These are phyloP conservation scores for Amborella trichopoda DNA, from an alignment of 164 flowering plant genomes.

Conservation along the genomic window DNA sequence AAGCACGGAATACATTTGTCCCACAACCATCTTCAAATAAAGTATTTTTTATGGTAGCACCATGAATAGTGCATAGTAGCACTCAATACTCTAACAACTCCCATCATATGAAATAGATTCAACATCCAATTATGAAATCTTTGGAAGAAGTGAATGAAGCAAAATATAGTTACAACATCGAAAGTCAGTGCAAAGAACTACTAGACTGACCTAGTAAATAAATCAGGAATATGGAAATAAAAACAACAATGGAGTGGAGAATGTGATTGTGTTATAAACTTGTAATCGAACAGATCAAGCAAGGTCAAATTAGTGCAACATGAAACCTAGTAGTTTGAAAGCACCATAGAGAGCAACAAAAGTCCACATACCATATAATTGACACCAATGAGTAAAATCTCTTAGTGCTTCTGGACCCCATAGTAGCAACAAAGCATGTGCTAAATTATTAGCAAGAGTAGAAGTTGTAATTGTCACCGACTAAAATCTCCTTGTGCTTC, in stretches of 20 bases:
- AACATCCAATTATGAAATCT: neutral
- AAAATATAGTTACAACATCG: no score
- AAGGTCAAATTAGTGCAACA: no score
- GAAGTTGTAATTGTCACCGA: no score
- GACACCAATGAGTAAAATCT: conserved; percentile 4
- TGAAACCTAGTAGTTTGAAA: neutral
- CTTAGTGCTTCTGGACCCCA: no score
- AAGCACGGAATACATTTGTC: neutral
- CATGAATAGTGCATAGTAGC: no score
- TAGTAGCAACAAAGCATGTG: no score
- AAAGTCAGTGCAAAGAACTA: conserved; percentile 2
- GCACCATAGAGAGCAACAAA: conserved; percentile 2
- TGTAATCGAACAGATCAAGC: neutral
- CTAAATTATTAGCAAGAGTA: no score
- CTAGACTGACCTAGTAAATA: conserved; percentile 3
- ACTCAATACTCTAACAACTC: no score
- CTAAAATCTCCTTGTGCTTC: no score
- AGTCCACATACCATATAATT: neutral
- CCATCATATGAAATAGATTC: neutral
- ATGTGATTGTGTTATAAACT: neutral
- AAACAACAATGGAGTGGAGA: conserved; percentile 3
- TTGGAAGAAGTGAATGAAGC: no score
- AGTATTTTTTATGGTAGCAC: no score
- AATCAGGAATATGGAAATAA: conserved; percentile 1
- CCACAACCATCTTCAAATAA: neutral